phyloP scores from a whole-genome alignment of 2,329 filamentous ascomycete species.

The Paecilomyces formosus region DNA sequence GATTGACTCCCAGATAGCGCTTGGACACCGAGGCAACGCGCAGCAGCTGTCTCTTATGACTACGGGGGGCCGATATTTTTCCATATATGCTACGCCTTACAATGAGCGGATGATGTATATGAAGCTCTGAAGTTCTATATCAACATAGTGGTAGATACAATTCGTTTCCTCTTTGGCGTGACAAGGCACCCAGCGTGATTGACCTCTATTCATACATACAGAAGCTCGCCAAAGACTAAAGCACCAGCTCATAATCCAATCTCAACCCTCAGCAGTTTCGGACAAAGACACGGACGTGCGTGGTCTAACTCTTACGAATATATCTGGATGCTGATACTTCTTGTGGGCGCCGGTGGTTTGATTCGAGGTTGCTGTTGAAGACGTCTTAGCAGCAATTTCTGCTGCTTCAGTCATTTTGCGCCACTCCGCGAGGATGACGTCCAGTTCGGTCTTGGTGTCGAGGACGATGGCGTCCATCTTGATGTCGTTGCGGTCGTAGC shows the following conservation, averaged over 20 bases:
- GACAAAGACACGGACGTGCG: background rate
- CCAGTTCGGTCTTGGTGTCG: slow-evolving; percentile 51
- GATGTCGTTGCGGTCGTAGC: slow-evolving; percentile 59
- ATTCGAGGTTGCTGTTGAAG: background rate
- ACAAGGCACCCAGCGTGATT: background rate
- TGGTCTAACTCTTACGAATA: background rate
- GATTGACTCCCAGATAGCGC: background rate
- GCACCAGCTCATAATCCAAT: background rate
- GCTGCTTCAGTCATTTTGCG: slow-evolving; percentile 17
- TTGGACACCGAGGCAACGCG: background rate
- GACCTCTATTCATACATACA: background rate
- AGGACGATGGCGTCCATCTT: slow-evolving; percentile 61
- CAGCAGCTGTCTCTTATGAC: background rate
- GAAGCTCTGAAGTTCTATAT: background rate
- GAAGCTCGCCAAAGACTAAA: background rate
- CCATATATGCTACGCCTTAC: background rate
- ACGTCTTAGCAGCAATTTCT: background rate
- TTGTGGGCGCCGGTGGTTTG: background rate
- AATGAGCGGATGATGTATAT: background rate
- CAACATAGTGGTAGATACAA: background rate
- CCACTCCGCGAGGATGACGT: slow-evolving; percentile 54
- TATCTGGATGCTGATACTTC: slow-evolving; percentile 17
- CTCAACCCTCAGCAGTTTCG: background rate
- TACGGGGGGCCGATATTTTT: background rate
- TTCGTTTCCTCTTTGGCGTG: background rate